These are phyloP conservation scores for Borovskyia barvae DNA, from an alignment of 208 protist species.

Conservation along the genomic window DNA sequence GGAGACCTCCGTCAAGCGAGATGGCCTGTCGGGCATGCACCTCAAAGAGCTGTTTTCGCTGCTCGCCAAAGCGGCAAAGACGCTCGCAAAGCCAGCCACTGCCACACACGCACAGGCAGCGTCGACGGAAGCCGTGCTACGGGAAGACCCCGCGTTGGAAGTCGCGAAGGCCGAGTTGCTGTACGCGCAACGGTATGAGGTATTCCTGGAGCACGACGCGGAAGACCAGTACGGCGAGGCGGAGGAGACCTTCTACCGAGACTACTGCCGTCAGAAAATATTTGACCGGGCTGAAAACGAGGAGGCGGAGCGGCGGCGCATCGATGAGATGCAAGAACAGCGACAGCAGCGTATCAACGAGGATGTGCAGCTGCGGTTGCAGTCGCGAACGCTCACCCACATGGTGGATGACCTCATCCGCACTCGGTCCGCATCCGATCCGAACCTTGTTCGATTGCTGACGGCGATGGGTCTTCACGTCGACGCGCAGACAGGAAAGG, in stretches of 20 bases:
- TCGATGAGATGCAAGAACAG: neutral
- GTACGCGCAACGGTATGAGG: conserved; percentile 58
- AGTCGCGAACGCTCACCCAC: conserved; percentile 45
- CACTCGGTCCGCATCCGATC: conserved; percentile 29
- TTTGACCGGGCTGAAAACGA: conserved; percentile 15
- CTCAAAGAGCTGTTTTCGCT: conserved; percentile 51
- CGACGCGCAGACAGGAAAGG: conserved; percentile 29
- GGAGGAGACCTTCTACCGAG: conserved; percentile 58
- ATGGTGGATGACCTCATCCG: conserved; percentile 68
- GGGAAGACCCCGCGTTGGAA: conserved; percentile 26
- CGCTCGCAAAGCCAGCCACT: conserved; percentile 20
- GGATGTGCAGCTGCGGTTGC: conserved; percentile 17
- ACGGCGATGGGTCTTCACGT: conserved; percentile 59
- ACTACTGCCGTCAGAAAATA: conserved; percentile 25
- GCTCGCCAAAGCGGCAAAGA: conserved; percentile 25
- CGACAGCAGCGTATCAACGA: conserved; percentile 28
- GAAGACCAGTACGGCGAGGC: conserved; percentile 50
- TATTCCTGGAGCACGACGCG: conserved; percentile 66
- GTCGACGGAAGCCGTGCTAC: conserved; percentile 18
- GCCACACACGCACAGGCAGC: conserved; percentile 14
- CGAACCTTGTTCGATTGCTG: conserved; percentile 45
- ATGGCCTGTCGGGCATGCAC: conserved; percentile 62
- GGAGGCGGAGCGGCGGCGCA: conserved; percentile 7
- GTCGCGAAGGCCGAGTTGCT: conserved; percentile 22
- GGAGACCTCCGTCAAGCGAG: conserved; percentile 69